Evolutionary conservation across 352 stramenopile genomes (phyloP).

Genomic region (Globisporangium takayamanum): DNA sequence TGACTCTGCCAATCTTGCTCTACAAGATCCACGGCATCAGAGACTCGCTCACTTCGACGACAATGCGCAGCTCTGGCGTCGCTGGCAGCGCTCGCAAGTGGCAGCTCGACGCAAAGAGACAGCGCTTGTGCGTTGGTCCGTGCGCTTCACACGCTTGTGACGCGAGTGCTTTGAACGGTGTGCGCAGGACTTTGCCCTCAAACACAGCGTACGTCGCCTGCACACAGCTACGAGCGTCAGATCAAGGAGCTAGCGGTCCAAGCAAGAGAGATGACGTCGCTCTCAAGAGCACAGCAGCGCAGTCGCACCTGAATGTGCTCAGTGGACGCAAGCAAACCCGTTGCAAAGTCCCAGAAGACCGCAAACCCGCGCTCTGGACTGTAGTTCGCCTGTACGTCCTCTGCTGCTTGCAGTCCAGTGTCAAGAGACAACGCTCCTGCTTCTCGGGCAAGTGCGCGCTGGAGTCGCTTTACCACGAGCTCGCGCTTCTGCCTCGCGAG

Average conservation of each 20-base stretch:
- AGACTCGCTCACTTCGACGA: conserved; percentile 28
- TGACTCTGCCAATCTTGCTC: neutral
- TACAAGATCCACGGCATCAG: neutral
- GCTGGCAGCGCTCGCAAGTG: conserved; percentile 28
- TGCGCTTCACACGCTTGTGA: conserved; percentile 24
- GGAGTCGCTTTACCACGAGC: conserved; percentile 29
- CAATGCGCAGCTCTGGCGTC: conserved; percentile 19
- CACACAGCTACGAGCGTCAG: neutral
- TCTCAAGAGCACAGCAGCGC: neutral
- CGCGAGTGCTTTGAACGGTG: conserved; percentile 33
- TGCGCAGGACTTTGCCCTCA: conserved; percentile 27
- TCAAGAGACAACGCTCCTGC: neutral
- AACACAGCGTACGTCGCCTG: conserved; percentile 49
- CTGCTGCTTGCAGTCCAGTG: neutral
- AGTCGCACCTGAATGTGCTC: conserved; percentile 28
- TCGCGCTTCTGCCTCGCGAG: conserved; percentile 47
- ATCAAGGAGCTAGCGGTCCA: neutral
- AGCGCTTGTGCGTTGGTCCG: conserved; percentile 22
- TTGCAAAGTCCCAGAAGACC: conserved; percentile 43
- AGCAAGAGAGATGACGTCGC: neutral
- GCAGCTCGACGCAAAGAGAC: conserved; percentile 22
- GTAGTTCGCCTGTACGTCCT: conserved; percentile 11
- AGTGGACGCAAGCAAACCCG: conserved; percentile 17
- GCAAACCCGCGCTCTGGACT: conserved; percentile 28
- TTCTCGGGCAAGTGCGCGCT: conserved; percentile 28